A percentile compares a stretch with the other conserved stretches of the same genome.
Evolutionary conservation across 345 rosid genomes (phyloP).

Genomic region (Eutrema yunnanense): DNA sequence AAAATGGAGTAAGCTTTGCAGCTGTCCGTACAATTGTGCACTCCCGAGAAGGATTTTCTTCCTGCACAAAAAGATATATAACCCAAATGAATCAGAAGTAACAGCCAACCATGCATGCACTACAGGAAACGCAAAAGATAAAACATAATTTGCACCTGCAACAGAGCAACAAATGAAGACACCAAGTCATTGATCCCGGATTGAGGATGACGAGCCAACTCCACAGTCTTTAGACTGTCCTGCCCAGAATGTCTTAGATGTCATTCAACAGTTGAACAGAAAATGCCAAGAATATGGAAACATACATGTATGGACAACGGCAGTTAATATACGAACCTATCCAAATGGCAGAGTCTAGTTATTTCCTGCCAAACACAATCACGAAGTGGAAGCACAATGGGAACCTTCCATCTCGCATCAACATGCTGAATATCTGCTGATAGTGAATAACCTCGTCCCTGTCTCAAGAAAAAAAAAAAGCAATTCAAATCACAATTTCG

Average conservation of each 20-base stretch:
- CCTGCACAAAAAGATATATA: constrained; percentile 37
- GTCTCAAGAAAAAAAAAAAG: not conserved
- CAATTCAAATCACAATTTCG: not conserved
- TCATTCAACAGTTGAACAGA: constrained; percentile 22
- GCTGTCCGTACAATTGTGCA: constrained; percentile 82
- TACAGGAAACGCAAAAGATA: not conserved
- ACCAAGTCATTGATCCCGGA: constrained; percentile 75
- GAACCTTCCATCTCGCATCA: constrained; percentile 80
- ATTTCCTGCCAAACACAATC: constrained; percentile 79
- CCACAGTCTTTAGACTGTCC: constrained; percentile 74
- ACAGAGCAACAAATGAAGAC: constrained; percentile 69
- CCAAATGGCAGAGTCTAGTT: constrained; percentile 56
- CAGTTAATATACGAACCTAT: constrained; percentile 48
- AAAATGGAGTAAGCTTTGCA: constrained; percentile 87
- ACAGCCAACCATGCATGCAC: not conserved
- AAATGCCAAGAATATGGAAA: not conserved
- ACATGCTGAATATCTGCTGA: constrained; percentile 92
- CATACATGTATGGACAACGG: not conserved
- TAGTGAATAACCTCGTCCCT: constrained; percentile 94
- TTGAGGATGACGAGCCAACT: constrained; percentile 34
- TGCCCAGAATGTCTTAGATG: constrained; percentile 47
- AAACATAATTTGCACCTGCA: constrained; percentile 48
- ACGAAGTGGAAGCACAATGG: constrained; percentile 77
- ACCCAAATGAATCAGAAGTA: not conserved
- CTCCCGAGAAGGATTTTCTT: constrained; percentile 90